These are phyloP conservation scores for Talaromyces piceae DNA, from an alignment of 2,329 filamentous ascomycete genomes.

Conservation along the genomic window DNA sequence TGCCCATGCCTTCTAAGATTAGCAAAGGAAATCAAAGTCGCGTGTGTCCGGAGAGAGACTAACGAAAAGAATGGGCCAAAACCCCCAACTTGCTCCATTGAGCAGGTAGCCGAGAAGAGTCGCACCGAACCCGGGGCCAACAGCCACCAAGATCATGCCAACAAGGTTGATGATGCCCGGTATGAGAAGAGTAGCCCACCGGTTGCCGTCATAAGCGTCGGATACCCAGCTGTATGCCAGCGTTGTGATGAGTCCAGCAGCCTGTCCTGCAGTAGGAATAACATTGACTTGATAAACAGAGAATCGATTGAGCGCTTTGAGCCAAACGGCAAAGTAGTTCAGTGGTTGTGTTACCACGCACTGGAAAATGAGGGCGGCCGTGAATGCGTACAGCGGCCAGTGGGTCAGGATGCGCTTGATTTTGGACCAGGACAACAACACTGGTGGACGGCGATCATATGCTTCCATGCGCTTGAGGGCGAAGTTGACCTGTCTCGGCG, in stretches of 20 bases:
- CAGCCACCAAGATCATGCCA: slow-evolving; percentile 15
- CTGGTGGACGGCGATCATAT: slow-evolving; percentile 9
- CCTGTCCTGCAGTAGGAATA: slow-evolving; percentile 15
- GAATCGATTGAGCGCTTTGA: slow-evolving; percentile 15
- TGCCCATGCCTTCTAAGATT: slow-evolving; percentile 10
- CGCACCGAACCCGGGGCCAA: slow-evolving; percentile 15
- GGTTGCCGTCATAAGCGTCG: slow-evolving; percentile 13
- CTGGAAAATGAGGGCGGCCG: slow-evolving; percentile 14
- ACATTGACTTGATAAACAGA: slow-evolving; percentile 17
- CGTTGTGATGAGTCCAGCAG: slow-evolving; percentile 12
- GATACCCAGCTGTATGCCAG: slow-evolving; percentile 15
- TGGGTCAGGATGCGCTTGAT: slow-evolving; percentile 13
- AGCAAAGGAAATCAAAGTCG: not conserved
- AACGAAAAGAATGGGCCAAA: slow-evolving; percentile 16
- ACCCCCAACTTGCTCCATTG: slow-evolving; percentile 17
- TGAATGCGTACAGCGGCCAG: slow-evolving; percentile 15
- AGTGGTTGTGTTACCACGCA: slow-evolving; percentile 16
- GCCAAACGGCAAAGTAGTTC: slow-evolving; percentile 16
- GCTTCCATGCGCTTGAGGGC: slow-evolving; percentile 12
- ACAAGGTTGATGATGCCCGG: slow-evolving; percentile 17
- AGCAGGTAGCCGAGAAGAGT: slow-evolving; percentile 16
- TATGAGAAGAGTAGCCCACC: slow-evolving; percentile 13
- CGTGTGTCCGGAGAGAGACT: not conserved
- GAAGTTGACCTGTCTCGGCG: not conserved
- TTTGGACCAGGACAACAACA: slow-evolving; percentile 13